Conservation (phyloP, 345 rosid species). For the Boechera divaricarpa region DNA sequence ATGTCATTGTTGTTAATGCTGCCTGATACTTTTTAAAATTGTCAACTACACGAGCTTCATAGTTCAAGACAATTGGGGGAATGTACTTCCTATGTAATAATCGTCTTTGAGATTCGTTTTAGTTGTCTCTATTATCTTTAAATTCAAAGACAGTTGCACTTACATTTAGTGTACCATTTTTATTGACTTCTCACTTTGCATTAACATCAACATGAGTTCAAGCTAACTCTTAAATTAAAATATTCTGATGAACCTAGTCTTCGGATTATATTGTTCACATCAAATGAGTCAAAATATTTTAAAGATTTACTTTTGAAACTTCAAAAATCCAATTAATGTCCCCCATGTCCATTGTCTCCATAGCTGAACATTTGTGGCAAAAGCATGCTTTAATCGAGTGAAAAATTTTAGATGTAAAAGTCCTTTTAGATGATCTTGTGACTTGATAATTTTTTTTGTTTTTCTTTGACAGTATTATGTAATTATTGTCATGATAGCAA, state of each 20-base stretch:
- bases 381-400: constrained; percentile 4
- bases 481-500: constrained; percentile 13
- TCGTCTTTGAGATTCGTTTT: constrained; percentile 2
- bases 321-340: neutral
- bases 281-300: neutral
- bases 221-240: constrained; percentile 4
- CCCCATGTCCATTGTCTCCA: constrained; percentile 1
- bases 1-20: constrained; percentile 19
- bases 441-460: neutral
- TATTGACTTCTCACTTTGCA: neutral
- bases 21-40: neutral
- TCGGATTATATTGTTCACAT: constrained; percentile 6
- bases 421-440: neutral
- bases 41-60: constrained; percentile 1
- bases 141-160: neutral
- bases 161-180: constrained; percentile 4
- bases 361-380: constrained; percentile 15
- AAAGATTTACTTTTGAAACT: neutral
- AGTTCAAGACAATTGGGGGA: neutral
- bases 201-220: neutral
- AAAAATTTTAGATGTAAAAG: neutral
- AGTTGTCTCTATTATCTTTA: constrained; percentile 4
- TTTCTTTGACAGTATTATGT: constrained; percentile 15
- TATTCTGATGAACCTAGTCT: neutral
- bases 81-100: neutral